Evolutionary conservation across 1,139 yeast genomes (phyloP), one percentile per base, ranked within the genome.

Genomic region (Eremothecium coryli): DNA sequence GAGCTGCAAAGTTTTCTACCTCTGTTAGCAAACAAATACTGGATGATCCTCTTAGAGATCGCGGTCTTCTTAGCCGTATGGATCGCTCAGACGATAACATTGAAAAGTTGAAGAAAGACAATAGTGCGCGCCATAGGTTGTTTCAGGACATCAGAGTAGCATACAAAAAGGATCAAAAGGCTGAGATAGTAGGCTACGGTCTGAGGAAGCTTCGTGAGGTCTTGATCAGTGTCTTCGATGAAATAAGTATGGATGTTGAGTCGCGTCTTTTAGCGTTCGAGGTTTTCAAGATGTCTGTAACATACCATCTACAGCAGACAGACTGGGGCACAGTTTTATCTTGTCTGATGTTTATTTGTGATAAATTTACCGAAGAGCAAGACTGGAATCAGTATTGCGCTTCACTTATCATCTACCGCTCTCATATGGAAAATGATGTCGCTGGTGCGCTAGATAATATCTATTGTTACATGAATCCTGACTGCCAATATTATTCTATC

Each of bases 201-300:
- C 35, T 49, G 20, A 30, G 51, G 15, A 48, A 48, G 33, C 34
- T 49, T n/a, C 39, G 53, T 23, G 51, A 48, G 33, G 29, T 48
- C 8, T 38, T 46, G 12, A 36, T 48, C 9, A 40, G 45, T 26
- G 37, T 24, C 23, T 33, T 31, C 4, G 16, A 14, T n/a, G 22
- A 39, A 3, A 20, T 30, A n/a, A 14, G 11, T n/a, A 14, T 34
- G 18, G 41, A 45, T 27, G 22, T 18, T 4, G 4, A 12, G 2
- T 44, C 42, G 13, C 14, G 42, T 17, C 6, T 31, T 5, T 39
- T 44, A 15, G 38, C 38, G 3, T 29, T 36, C 15, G 31, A 40
- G 9, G 40, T 45, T 3, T 45, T 40, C 32, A 26, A 22, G 15
- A 18, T 32, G 21, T 40, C 49, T 3, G 39, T 38, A 23, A 29